Conservation (phyloP, 768 basidiomycete species). For the Neoboletus subvelutipes region DNA sequence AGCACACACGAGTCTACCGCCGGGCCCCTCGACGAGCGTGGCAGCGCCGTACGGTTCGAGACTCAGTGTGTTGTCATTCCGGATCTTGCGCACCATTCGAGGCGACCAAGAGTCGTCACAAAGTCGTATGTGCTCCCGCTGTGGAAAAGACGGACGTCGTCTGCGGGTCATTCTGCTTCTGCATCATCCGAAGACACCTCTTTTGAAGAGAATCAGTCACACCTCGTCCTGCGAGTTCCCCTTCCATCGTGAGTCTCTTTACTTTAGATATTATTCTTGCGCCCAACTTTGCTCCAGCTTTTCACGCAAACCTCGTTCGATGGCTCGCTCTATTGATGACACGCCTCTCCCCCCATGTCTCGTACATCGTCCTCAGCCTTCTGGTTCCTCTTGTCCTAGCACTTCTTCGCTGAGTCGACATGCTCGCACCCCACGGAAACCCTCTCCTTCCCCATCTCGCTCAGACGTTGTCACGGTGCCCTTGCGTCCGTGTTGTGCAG, state of each 20-base stretch:
- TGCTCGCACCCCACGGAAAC: constrained; percentile 21
- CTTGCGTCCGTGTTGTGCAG: constrained; percentile 67
- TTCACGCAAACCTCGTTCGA: constrained; percentile 42
- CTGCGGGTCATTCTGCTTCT: constrained; percentile 18
- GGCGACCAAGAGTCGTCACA: constrained; percentile 52
- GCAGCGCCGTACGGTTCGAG: constrained; percentile 63
- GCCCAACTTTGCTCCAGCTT: constrained; percentile 35
- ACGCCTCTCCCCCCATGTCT: constrained; percentile 53
- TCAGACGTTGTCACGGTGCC: constrained; percentile 55
- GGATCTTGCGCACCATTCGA: constrained; percentile 42
- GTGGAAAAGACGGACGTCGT: constrained; percentile 47
- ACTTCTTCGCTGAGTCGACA: constrained; percentile 7
- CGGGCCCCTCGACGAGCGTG: constrained; percentile 21
- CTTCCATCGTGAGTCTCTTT: constrained; percentile 52
- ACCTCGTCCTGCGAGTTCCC: constrained; percentile 57
- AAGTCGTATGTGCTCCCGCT: constrained; percentile 70
- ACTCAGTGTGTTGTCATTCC: constrained; percentile 74
- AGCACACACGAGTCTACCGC: not conserved
- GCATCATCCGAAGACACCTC: constrained; percentile 21
- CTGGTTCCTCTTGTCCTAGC: not conserved
- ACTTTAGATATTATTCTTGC: not conserved
- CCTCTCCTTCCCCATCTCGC: constrained; percentile 36
- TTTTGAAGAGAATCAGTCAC: constrained; percentile 38
- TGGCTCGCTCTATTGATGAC: constrained; percentile 35
- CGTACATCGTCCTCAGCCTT: constrained; percentile 43